These are phyloP conservation scores for Aspergillus sclerotioniger DNA, from an alignment of 495 filamentous ascomycete genomes.

Conservation along the genomic window DNA sequence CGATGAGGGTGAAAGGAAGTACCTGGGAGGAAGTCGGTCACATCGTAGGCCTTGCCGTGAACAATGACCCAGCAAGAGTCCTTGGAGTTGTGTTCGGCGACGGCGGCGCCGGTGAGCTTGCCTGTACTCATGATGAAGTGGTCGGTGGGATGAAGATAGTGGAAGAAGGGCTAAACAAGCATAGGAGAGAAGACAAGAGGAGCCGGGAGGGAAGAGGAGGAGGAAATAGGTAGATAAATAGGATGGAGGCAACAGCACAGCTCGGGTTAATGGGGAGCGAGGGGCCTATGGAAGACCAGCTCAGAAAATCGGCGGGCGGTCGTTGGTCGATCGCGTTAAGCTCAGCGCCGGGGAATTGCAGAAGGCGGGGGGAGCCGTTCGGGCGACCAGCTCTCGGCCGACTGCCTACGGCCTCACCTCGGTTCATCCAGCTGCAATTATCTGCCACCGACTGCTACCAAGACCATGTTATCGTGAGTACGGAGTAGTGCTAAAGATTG, in stretches of 20 bases:
- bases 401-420: too few relatives aligned
- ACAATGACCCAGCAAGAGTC: constrained; percentile 83
- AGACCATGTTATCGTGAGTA: too few relatives aligned
- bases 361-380: too few relatives aligned
- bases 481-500: too few relatives aligned
- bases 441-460: too few relatives aligned
- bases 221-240: not conserved
- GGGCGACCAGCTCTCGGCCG: too few relatives aligned
- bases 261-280: constrained; percentile 2
- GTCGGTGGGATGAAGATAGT: not conserved
- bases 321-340: constrained; percentile 6
- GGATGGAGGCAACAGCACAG: not conserved
- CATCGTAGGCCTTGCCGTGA: constrained; percentile 89
- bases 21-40: constrained; percentile 81
- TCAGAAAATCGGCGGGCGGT: constrained; percentile 11
- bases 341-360: not conserved
- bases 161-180: constrained; percentile 5
- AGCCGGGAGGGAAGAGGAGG: not conserved
- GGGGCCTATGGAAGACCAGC: not conserved
- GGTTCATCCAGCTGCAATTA: too few relatives aligned
- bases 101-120: constrained; percentile 68
- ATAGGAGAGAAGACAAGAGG: constrained; percentile 1
- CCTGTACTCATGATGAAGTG: constrained; percentile 33
- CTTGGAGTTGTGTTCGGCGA: constrained; percentile 79
- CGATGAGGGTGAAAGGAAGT: not conserved